These are phyloP conservation scores for Penicillium aurantiogriseum DNA, from an alignment of 2,329 filamentous ascomycete genomes.

Conservation along the genomic window DNA sequence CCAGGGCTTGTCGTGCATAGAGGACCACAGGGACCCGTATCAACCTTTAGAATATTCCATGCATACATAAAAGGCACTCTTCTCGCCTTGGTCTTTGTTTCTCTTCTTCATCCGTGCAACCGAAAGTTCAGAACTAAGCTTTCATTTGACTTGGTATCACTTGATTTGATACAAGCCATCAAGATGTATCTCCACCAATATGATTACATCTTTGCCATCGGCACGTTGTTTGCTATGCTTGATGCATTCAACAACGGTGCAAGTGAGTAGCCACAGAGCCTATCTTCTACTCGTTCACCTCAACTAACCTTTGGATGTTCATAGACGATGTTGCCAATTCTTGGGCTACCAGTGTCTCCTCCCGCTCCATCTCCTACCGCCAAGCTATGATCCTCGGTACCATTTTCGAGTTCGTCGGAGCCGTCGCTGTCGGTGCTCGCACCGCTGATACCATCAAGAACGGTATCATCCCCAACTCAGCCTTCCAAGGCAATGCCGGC, in stretches of 20 bases:
- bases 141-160: conserved; percentile 1
- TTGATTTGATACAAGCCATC: conserved; percentile 17
- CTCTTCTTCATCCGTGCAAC: conserved; percentile 3
- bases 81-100: neutral
- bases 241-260: conserved; percentile 78
- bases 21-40: neutral
- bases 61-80: conserved; percentile 9
- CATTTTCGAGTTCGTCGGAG: conserved; percentile 67
- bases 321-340: conserved; percentile 76
- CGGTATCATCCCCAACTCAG: conserved; percentile 62
- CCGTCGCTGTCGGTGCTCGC: conserved; percentile 65
- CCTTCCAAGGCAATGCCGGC: conserved; percentile 61
- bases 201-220: conserved; percentile 71
- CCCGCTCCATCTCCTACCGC: conserved; percentile 56
- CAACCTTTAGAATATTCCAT: neutral
- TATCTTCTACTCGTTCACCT: neutral
- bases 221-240: conserved; percentile 72
- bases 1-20: conserved; percentile 1
- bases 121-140: neutral
- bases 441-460: conserved; percentile 79
- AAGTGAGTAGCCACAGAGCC: conserved; percentile 53
- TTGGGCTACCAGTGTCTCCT: conserved; percentile 79
- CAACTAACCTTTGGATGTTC: neutral
- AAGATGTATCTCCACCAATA: conserved; percentile 62
- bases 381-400: conserved; percentile 51